A percentile compares a stretch with the other conserved stretches of the same genome.
phyloP scores from a whole-genome alignment of 768 basidiomycete species.

The Pulveroboletus sp. region DNA sequence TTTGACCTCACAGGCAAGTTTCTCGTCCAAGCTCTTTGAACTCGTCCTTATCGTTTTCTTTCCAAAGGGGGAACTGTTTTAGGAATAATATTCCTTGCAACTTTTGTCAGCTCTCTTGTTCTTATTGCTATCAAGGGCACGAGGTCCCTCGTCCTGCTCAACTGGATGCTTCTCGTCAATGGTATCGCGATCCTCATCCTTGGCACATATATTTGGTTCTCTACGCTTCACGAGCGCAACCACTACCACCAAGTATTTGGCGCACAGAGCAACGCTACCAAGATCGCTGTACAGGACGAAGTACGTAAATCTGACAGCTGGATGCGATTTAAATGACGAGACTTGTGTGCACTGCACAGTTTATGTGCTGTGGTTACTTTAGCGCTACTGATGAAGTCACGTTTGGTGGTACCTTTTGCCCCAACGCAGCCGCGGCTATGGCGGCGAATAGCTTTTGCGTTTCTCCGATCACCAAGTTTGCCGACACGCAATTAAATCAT shows the following conservation, averaged over 20 bases:
- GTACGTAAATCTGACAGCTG: slow-evolving; percentile 41
- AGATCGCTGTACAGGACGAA: slow-evolving; percentile 67
- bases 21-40: neutral
- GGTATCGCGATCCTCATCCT: slow-evolving; percentile 57
- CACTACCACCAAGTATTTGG: slow-evolving; percentile 65
- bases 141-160: slow-evolving; percentile 69
- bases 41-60: neutral
- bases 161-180: slow-evolving; percentile 70
- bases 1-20: slow-evolving; percentile 56
- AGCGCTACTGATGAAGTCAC: slow-evolving; percentile 57
- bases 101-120: slow-evolving; percentile 67
- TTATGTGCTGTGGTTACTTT: slow-evolving; percentile 86
- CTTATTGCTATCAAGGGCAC: slow-evolving; percentile 72
- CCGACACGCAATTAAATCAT: slow-evolving; percentile 74
- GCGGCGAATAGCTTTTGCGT: slow-evolving; percentile 62
- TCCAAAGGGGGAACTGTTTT: slow-evolving; percentile 63
- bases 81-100: slow-evolving; percentile 63
- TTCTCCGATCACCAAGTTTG: slow-evolving; percentile 60
- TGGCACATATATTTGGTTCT: slow-evolving; percentile 81
- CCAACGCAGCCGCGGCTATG: slow-evolving; percentile 36
- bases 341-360: slow-evolving; percentile 38
- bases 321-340: too few relatives aligned
- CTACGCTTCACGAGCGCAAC: slow-evolving; percentile 65
- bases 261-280: slow-evolving; percentile 40
- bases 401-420: slow-evolving; percentile 64